Base-by-base conservation (phyloP, 257 asterid species). In the Apocynum venetum region DNA sequence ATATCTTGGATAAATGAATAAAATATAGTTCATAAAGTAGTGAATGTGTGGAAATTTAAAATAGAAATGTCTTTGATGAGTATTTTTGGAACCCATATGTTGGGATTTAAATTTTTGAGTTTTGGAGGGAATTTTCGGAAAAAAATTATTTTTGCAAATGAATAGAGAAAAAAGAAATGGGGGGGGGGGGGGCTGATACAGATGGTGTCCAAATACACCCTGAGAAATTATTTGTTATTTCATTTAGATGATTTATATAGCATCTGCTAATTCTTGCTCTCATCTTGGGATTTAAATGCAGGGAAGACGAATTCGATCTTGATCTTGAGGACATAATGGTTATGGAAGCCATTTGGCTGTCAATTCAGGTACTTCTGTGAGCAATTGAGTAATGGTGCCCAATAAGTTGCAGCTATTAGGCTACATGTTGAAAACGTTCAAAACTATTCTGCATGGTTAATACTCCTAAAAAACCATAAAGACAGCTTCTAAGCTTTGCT, bases 311-410 rank as follows among this genome's bases (percentile, higher is more conserved):
- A 65, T 91, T 96, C 82, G 97, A 93, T 88, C 82, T 91, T 83
- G 98, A 93, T 89, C 98, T 96, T 48, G 99, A 96, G 87, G 99
- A 93, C 83, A 91, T 96, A 81, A 93, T 96, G 99, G 97, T 96
- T 74, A 93, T 93, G 98, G 99, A 96, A 86, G 98, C 99, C 81
- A 92, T 96, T 82, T 96, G 97, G 98, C 83, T 86, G 78, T 96
- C 99, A 72, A 92, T 96, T 82, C 98, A 93, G 99, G 98, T 96
- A 89, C 38, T 72, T 55, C 17, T 53, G 12, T 66, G 48, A 53
- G 63, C 20, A 72, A 20, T 52, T 6, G 17, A 31, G 38, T 8
- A 71, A 19, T 47, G 11, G 3, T 59, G 7, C 25, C 20, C 2
- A 6, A 43, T 75, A 31, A 53, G 55, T 8, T n/a, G 56, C 36